These are phyloP conservation scores for Kalanchoe fedtschenkoi DNA, from an alignment of 164 flowering plant genomes.

Conservation along the genomic window DNA sequence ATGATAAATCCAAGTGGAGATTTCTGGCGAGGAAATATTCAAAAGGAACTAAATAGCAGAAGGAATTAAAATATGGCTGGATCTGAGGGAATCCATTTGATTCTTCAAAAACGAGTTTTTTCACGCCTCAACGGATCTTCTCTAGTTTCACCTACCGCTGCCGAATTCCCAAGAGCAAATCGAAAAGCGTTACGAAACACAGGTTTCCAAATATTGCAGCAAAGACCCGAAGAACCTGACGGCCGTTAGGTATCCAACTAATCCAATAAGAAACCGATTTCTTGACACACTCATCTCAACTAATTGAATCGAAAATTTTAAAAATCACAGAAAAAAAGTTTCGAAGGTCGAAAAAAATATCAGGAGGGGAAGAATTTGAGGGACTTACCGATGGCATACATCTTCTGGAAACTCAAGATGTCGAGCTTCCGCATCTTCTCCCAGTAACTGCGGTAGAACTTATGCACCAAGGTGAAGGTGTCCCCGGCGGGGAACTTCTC, in stretches of 20 bases:
- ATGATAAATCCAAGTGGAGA: neutral
- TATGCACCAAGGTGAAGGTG: constrained; percentile 55
- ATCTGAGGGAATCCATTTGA: neutral
- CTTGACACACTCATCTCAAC: neutral
- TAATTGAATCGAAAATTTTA: neutral
- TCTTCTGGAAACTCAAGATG: constrained; percentile 89
- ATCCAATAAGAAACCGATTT: neutral
- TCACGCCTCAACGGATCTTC: neutral
- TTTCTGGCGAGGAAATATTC: neutral
- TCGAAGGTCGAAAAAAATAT: neutral
- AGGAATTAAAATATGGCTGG: no score
- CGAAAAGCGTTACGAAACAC: neutral
- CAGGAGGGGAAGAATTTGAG: constrained; percentile 4
- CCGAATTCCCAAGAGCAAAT: neutral
- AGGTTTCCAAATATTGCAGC: neutral
- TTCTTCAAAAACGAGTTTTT: neutral
- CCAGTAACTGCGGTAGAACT: constrained; percentile 64
- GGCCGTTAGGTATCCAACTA: neutral
- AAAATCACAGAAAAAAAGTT: neutral
- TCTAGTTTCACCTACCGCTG: neutral
- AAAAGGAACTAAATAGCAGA: neutral
- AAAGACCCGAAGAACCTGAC: neutral
- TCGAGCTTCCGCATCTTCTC: constrained; percentile 90
- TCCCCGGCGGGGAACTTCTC: constrained; percentile 56
- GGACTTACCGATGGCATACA: constrained; percentile 75